Conservation (phyloP, 1,139 yeast species). For the Meyerozyma elateridarum region DNA sequence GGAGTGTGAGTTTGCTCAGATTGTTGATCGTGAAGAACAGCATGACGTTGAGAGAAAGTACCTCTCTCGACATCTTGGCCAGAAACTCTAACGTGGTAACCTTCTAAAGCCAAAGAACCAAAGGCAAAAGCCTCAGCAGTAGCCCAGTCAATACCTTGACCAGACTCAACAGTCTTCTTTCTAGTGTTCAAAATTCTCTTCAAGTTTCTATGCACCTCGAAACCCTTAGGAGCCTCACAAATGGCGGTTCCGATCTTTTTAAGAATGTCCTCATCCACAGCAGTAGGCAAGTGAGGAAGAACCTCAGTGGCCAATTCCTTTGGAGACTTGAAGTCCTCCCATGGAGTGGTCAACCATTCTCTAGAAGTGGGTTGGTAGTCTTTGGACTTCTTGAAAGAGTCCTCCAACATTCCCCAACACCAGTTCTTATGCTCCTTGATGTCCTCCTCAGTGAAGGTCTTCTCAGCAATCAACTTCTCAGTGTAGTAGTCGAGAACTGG, state of each 20-base stretch:
- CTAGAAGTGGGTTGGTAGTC: constrained; percentile 88
- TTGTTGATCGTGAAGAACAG: constrained; percentile 93
- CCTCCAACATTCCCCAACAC: constrained; percentile 96
- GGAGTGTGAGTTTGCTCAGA: constrained; percentile 83
- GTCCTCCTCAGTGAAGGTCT: constrained; percentile 83
- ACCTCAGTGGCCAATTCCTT: constrained; percentile 94
- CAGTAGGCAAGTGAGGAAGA: constrained; percentile 95
- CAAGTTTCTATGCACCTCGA: constrained; percentile 90
- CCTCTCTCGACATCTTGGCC: constrained; percentile 99
- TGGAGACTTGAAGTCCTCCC: constrained; percentile 99
- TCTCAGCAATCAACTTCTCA: constrained; percentile 75
- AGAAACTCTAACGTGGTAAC: constrained; percentile 93
- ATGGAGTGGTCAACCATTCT: constrained; percentile 98
- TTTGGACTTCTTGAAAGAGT: constrained; percentile 79
- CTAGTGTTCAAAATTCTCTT: constrained; percentile 90
- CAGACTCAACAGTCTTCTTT: constrained; percentile 80
- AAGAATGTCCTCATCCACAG: constrained; percentile 67
- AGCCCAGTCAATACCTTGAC: constrained; percentile 98
- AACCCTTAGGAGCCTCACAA: constrained; percentile 83
- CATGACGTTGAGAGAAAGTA: constrained; percentile 99
- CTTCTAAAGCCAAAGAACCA: constrained; percentile 89
- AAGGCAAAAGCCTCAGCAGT: constrained; percentile 99
- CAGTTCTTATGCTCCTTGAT: constrained; percentile 94
- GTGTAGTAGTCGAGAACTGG: constrained; percentile 84
- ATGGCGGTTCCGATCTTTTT: constrained; percentile 75